Conservation (phyloP, 2,329 filamentous ascomycete genomes). For the Aspergillus vadensis region DNA sequence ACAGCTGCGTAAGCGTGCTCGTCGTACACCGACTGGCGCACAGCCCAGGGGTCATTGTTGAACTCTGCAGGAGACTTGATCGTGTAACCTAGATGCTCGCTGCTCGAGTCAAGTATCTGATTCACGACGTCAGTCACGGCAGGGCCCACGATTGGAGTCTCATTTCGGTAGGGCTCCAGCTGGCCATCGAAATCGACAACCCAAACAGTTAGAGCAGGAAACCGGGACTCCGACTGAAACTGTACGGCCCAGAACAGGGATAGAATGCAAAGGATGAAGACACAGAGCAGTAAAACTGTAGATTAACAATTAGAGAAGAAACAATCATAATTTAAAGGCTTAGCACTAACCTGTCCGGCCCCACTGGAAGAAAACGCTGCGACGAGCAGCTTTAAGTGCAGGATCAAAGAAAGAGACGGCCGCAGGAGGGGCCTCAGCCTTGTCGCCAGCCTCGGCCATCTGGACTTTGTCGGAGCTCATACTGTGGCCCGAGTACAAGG, state of each 20-base stretch:
- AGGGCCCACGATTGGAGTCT: constrained; percentile 58
- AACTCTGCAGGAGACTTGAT: constrained; percentile 55
- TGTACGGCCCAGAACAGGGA: constrained; percentile 65
- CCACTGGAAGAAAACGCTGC: constrained; percentile 27
- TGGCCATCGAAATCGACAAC: constrained; percentile 66
- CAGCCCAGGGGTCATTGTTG: constrained; percentile 57
- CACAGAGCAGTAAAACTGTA: constrained; percentile 48
- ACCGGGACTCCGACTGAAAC: constrained; percentile 53
- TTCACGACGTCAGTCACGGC: constrained; percentile 51
- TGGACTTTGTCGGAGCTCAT: constrained; percentile 12
- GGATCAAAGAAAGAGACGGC: constrained; percentile 34
- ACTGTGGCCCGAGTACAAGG: not conserved
- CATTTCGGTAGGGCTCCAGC: constrained; percentile 53
- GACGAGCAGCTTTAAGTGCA: constrained; percentile 25
- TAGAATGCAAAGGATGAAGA: constrained; percentile 58
- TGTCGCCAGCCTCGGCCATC: constrained; percentile 13
- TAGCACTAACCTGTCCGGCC: constrained; percentile 25
- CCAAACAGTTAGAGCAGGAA: constrained; percentile 54
- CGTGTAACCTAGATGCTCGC: constrained; percentile 53
- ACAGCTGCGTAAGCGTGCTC: constrained; percentile 63
- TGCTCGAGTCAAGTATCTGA: constrained; percentile 43
- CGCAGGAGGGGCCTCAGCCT: constrained; percentile 14
- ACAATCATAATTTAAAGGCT: not conserved
- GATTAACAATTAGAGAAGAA: not conserved
- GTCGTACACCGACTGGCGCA: constrained; percentile 62